Evolutionary conservation across 768 basidiomycete genomes (phyloP), one percentile per base, ranked within the genome.

Genomic region (Mycena latifolia): DNA sequence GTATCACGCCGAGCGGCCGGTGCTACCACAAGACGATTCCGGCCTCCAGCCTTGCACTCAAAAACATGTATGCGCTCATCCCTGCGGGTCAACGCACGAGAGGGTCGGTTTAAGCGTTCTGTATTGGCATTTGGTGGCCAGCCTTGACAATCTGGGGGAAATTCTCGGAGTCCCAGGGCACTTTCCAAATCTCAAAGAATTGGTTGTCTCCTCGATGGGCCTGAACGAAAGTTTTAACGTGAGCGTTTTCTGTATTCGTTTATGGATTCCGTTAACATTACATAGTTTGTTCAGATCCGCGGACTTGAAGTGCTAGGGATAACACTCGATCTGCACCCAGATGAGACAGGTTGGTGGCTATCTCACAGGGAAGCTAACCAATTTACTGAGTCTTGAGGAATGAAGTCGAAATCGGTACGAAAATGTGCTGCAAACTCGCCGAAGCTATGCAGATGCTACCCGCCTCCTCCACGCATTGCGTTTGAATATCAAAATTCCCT

Each of bases 381-480:
- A n/a, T 17, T 50, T 6, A 37, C 37, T 14, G 37, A 37, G 37
- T 3, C 31, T 37, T 14, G 37, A 15, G 8, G 15, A 17, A 10
- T 3, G 37, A 15, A 37, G 31, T 47, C 11, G 41, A 52, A 2
- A n/a, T 14, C 28, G 41, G 9, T 10, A 20, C 51, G 3, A 37
- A 22, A 28, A 4, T 59, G 8, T 59, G 39, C 43, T 47, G 18
- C 43, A 58, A 47, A 45, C 14, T 65, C 11, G 37, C 48, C 15
- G 56, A 65, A 37, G 48, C 55, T 22, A 24, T 65, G 4, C 55
- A 65, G 25, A 45, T 43, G 43, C 56, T 65, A 4, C 63, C 63
- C 63, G 56, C 6, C 63, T 58, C 29, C 39, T 65, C 28, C 48
- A 46, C 43, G 41, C 51, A 9, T 43, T 65, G 9, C 29, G 25